A percentile compares a stretch with the other conserved stretches of the same genome.
Evolutionary conservation across 495 filamentous ascomycete species (phyloP).

Genomic region (Penicillium pulvis): DNA sequence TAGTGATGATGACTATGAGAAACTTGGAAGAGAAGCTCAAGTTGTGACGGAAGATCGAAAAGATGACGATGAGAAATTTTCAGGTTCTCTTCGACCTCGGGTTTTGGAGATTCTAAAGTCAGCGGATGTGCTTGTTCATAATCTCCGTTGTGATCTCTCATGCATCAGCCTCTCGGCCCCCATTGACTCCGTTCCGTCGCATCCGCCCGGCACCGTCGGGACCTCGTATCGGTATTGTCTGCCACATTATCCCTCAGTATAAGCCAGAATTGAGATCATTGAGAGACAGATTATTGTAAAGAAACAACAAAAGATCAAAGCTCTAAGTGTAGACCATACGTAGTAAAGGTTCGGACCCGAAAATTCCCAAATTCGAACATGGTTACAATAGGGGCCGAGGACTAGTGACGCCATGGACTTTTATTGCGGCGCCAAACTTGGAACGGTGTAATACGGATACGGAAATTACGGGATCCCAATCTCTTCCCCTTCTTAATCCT

Average conservation of each 20-base stretch:
- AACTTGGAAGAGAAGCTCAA: background rate
- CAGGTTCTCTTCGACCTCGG: conserved; percentile 1
- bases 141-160: conserved; percentile 29
- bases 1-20: background rate
- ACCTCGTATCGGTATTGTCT: conserved; percentile 7
- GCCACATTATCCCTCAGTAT: background rate
- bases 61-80: background rate
- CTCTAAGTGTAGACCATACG: background rate
- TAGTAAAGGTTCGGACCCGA: background rate
- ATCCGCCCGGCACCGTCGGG: conserved; percentile 33
- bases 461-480: conserved; percentile 12
- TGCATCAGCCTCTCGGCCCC: conserved; percentile 33
- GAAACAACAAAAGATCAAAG: background rate
- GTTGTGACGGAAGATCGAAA: background rate
- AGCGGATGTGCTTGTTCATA: conserved; percentile 13
- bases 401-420: conserved; percentile 33
- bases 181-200: conserved; percentile 36
- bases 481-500: conserved; percentile 25
- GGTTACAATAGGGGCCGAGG: background rate
- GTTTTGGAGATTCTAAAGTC: conserved; percentile 1
- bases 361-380: background rate
- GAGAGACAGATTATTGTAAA: background rate
- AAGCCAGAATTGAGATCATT: background rate
- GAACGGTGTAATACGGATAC: conserved; percentile 23
- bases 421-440: conserved; percentile 9